Evolutionary conservation across 2,329 filamentous ascomycete species (phyloP).

Genomic region (Hirsutella rhossiliensis): DNA sequence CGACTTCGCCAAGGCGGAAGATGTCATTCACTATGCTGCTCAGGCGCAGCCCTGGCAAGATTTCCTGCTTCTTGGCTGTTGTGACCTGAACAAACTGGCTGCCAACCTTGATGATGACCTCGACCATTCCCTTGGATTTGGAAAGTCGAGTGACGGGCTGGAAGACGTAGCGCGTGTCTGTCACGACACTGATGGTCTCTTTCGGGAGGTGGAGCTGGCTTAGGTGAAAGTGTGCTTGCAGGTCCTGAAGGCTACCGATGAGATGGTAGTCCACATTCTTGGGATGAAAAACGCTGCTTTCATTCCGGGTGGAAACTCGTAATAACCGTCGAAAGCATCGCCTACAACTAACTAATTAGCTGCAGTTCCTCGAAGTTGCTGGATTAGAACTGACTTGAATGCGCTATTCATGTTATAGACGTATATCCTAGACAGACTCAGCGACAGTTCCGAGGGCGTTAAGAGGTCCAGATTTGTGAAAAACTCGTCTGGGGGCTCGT

Average conservation of each 20-base stretch:
- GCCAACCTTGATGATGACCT: constrained; percentile 56
- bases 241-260: constrained; percentile 51
- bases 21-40: constrained; percentile 58
- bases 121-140: constrained; percentile 58
- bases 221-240: constrained; percentile 55
- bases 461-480: constrained; percentile 52
- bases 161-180: constrained; percentile 53
- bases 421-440: constrained; percentile 49
- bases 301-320: constrained; percentile 48
- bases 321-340: constrained; percentile 55
- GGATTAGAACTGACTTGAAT: constrained; percentile 32
- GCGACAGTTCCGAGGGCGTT: constrained; percentile 47
- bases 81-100: constrained; percentile 60
- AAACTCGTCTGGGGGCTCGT: constrained; percentile 52
- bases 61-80: constrained; percentile 56
- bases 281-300: constrained; percentile 48
- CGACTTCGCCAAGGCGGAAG: constrained; percentile 54
- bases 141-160: constrained; percentile 54
- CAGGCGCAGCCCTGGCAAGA: constrained; percentile 48
- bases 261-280: constrained; percentile 55
- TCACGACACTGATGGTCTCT: constrained; percentile 57
- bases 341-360: constrained; percentile 8
- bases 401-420: constrained; percentile 65
- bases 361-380: background rate
- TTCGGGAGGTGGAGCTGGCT: constrained; percentile 56